Evolutionary conservation across 768 basidiomycete species (phyloP).

Genomic region (Auricularia sp.): DNA sequence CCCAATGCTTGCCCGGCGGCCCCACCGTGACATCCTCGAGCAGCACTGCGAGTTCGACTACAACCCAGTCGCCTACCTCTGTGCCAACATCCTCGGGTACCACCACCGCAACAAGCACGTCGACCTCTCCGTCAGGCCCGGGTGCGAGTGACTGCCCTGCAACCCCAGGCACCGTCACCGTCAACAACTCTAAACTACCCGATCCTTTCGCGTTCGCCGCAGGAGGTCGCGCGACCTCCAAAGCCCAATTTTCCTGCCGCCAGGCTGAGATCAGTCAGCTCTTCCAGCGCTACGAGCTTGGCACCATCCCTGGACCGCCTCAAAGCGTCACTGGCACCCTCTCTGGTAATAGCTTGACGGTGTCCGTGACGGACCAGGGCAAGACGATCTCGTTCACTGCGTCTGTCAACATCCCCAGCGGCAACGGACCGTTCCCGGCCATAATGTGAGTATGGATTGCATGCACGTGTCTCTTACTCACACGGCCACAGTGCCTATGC

Average conservation of each 20-base stretch:
- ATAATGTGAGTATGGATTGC: slow-evolving; percentile 24
- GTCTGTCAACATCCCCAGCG: slow-evolving; percentile 32
- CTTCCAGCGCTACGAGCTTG: slow-evolving; percentile 44
- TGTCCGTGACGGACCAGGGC: slow-evolving; percentile 37
- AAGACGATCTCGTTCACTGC: slow-evolving; percentile 40
- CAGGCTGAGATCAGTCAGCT: slow-evolving; percentile 37
- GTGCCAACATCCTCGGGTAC: not conserved
- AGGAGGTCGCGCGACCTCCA: not conserved
- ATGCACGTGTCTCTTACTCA: not conserved
- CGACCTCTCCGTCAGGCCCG: not conserved
- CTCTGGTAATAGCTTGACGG: slow-evolving; percentile 34
- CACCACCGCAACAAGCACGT: not conserved
- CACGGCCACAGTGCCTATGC: slow-evolving; percentile 24
- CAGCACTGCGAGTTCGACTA: not conserved
- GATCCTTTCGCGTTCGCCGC: slow-evolving; percentile 41
- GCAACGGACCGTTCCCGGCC: slow-evolving; percentile 38
- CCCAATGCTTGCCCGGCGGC: not conserved
- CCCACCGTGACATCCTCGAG: not conserved
- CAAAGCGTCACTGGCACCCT: slow-evolving; percentile 34
- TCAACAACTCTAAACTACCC: slow-evolving; percentile 35
- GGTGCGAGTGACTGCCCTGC: not conserved
- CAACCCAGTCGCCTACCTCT: not conserved
- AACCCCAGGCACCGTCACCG: slow-evolving; percentile 3
- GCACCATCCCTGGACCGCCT: slow-evolving; percentile 39
- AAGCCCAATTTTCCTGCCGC: slow-evolving; percentile 39